Evolutionary conservation across 2,329 filamentous ascomycete species (phyloP).

Genomic region (Scolecobasidium constrictum): DNA sequence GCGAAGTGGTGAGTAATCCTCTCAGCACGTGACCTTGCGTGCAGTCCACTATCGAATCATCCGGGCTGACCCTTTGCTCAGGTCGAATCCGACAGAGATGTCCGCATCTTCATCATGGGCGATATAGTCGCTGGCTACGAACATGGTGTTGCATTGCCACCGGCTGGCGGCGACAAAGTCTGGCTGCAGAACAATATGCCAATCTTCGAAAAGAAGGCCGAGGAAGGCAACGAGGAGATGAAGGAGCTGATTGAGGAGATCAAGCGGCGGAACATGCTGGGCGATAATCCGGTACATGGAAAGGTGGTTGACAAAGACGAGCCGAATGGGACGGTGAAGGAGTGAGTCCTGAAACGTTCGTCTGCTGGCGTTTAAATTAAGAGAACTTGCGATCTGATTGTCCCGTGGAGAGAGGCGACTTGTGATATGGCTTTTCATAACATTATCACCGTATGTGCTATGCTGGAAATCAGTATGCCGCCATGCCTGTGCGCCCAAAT

Average conservation of each 20-base stretch:
- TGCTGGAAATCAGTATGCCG: no score
- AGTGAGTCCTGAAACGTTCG: no score
- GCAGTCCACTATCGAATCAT: no score
- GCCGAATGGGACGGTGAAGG: no score
- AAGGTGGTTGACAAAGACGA: not conserved
- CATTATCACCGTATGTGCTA: no score
- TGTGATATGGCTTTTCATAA: no score
- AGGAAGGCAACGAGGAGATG: conserved; percentile 17
- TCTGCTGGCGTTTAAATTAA: no score
- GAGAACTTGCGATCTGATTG: no score
- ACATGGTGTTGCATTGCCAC: conserved; percentile 17
- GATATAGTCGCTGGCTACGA: conserved; percentile 18
- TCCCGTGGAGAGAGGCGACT: no score
- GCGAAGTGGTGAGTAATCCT: not conserved
- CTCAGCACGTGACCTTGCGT: no score
- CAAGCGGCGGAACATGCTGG: conserved; percentile 4
- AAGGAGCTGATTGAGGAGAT: conserved; percentile 4
- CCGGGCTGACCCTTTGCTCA: not conserved
- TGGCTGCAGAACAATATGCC: conserved; percentile 17
- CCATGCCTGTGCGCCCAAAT: no score
- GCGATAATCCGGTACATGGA: not conserved
- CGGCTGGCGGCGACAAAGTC: conserved; percentile 16
- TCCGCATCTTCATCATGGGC: conserved; percentile 20
- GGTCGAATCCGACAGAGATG: conserved; percentile 12
- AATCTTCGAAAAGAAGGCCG: conserved; percentile 16